Evolutionary conservation across 2,329 filamentous ascomycete species (phyloP), one percentile per base, ranked within the genome.

Genomic region (Paecilomyces sp.): DNA sequence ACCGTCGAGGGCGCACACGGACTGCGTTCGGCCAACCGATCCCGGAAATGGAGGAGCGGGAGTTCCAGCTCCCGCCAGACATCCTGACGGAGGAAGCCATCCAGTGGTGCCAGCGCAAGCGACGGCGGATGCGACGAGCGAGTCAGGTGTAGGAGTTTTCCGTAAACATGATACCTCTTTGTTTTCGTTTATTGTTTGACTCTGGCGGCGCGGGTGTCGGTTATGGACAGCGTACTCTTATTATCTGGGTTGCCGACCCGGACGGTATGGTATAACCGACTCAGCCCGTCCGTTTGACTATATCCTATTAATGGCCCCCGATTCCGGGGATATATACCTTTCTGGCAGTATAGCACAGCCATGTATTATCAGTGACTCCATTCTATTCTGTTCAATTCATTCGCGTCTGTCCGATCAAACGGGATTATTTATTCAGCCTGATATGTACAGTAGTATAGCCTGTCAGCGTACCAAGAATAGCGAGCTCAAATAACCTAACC

Each of bases 21-120:
- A 80, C 88, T 55, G 93, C 92, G 3, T 97, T 94, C 83, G 93
- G 93, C 0, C 84, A 88, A 28, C 83, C 89, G 0, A 75, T 97
- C 22, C 92, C 92, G 0, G 90, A 96, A 13, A 78, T 88, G 60
- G 72, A 79, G 4, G 84, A 90, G 70, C 71, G 72, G 33, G 90
- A 96, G 51, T 97, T 97, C 70, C 81, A 85, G 60, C 77, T 96
- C 57, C 90, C 92, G 0, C 79, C 83, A 6, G 88, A 88, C 24
- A 75, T 80, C 7, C 67, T 79, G 9, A 80, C 76, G 0, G 66
- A 74, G 1, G 77, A 79, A 22, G 73, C 75, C 2, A 74, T 80
- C 50, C 67, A 70, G 56, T 70, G 75, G 1, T 75, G 74, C 58
- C 75, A 72, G 56, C 67, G 78, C 33, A 74, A 75, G 60, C 69